Percentiles rank a stretch among this genome's conserved stretches.
Evolutionary conservation across 2,329 filamentous ascomycete genomes (phyloP).

Genomic region (Calonectria pseudoturangicola): DNA sequence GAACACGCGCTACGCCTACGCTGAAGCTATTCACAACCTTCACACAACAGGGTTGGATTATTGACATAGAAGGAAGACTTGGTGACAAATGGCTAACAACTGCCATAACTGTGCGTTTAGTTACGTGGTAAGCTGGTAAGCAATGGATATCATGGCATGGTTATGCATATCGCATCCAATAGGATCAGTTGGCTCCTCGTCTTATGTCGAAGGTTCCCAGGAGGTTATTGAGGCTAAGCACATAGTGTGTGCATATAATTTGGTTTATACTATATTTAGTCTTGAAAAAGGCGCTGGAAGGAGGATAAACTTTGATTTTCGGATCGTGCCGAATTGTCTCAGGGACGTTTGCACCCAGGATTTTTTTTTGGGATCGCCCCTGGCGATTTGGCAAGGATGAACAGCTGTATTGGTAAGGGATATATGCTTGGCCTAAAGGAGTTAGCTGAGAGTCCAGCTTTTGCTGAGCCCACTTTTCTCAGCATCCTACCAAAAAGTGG

Average conservation of each 20-base stretch:
- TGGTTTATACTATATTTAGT: neutral
- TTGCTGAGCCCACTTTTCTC: neutral
- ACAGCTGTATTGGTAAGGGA: neutral
- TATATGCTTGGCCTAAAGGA: conserved; percentile 1
- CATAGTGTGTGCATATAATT: neutral
- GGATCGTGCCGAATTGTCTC: conserved; percentile 9
- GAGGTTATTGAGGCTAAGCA: neutral
- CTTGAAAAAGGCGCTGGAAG: neutral
- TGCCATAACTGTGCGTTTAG: too few species aligned
- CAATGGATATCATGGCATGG: too few species aligned
- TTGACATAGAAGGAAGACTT: too few species aligned
- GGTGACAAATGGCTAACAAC: too few species aligned
- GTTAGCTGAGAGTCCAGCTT: neutral
- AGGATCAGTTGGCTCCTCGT: neutral
- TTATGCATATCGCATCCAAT: neutral
- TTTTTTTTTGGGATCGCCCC: neutral
- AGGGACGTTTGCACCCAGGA: neutral
- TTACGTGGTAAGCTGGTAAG: too few species aligned
- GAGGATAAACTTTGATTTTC: neutral
- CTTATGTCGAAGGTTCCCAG: neutral
- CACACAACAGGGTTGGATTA: too few species aligned
- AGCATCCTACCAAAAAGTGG: neutral
- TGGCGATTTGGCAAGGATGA: neutral
- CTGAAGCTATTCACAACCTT: too few species aligned
- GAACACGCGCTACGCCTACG: too few species aligned